Conservation (phyloP, 2,329 filamentous ascomycete species). For the Calonectria henricotiae region DNA sequence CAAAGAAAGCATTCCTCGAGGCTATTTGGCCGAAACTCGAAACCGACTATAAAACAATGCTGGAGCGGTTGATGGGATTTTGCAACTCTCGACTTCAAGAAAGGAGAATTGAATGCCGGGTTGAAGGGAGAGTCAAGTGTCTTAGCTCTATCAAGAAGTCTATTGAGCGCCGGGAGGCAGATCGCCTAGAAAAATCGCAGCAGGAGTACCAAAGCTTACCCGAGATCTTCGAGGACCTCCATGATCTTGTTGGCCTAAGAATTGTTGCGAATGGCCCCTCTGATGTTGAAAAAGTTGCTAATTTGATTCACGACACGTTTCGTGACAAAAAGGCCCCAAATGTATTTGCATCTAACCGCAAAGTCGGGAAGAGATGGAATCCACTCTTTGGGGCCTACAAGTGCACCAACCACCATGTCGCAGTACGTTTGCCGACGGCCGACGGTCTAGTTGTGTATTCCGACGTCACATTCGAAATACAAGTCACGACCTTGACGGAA, state of each 20-base stretch:
- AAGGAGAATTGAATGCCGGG: neutral
- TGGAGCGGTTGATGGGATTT: neutral
- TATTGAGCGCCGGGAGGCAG: neutral
- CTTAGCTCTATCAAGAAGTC: neutral
- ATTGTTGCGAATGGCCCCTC: neutral
- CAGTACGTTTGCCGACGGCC: neutral
- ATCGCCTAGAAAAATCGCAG: neutral
- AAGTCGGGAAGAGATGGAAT: neutral
- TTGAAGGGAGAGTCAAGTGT: neutral
- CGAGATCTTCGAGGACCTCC: neutral
- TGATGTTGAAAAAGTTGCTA: neutral
- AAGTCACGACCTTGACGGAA: neutral
- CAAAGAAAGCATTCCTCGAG: neutral
- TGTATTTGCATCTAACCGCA: neutral
- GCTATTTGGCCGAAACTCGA: neutral
- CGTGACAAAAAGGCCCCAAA: neutral
- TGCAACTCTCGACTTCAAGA: neutral
- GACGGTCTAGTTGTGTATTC: neutral
- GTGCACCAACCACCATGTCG: slow-evolving; percentile 5
- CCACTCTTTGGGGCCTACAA: neutral
- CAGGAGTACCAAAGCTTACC: neutral
- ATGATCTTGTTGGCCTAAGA: slow-evolving; percentile 4
- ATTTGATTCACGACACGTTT: neutral
- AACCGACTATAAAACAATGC: neutral
- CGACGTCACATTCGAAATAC: slow-evolving; percentile 1